phyloP scores from a whole-genome alignment of 768 basidiomycete species.

The Boletus bicolor region DNA sequence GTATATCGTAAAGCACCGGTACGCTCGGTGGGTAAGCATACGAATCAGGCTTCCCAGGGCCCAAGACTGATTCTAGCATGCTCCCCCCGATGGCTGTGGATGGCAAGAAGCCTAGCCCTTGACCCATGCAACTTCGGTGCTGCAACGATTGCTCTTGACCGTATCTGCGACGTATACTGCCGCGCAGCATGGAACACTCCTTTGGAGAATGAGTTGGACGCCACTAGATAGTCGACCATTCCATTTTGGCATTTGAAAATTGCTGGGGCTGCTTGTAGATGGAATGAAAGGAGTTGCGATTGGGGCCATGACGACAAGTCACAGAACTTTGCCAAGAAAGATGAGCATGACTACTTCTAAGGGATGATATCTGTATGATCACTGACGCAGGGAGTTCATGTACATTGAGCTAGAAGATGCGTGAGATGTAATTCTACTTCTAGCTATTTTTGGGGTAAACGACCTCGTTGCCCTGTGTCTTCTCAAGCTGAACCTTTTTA shows the following conservation, averaged over 20 bases:
- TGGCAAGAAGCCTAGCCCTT: slow-evolving; percentile 20
- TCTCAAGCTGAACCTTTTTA: slow-evolving; percentile 21
- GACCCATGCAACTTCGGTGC: slow-evolving; percentile 22
- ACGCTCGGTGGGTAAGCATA: slow-evolving; percentile 9
- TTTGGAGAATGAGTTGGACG: slow-evolving; percentile 21
- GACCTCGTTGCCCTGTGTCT: slow-evolving; percentile 25
- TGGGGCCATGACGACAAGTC: slow-evolving; percentile 24
- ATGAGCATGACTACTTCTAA: not conserved
- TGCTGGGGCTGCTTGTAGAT: slow-evolving; percentile 1
- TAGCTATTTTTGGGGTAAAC: slow-evolving; percentile 21
- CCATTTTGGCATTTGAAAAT: slow-evolving; percentile 22
- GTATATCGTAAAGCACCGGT: slow-evolving; percentile 22
- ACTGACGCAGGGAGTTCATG: slow-evolving; percentile 17
- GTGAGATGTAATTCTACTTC: slow-evolving; percentile 19
- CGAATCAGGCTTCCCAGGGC: slow-evolving; percentile 18
- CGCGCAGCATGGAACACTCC: slow-evolving; percentile 22
- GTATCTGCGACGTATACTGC: slow-evolving; percentile 6
- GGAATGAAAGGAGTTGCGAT: slow-evolving; percentile 14
- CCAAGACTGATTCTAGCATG: slow-evolving; percentile 10
- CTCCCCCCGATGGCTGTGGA: slow-evolving; percentile 13
- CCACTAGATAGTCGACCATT: slow-evolving; percentile 26
- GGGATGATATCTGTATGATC: slow-evolving; percentile 11
- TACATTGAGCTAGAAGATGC: slow-evolving; percentile 13
- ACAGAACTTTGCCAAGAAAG: slow-evolving; percentile 19
- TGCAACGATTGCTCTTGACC: slow-evolving; percentile 1